These are phyloP conservation scores for Pythium pectinolyticum DNA, from an alignment of 352 stramenopile genomes.

Conservation along the genomic window DNA sequence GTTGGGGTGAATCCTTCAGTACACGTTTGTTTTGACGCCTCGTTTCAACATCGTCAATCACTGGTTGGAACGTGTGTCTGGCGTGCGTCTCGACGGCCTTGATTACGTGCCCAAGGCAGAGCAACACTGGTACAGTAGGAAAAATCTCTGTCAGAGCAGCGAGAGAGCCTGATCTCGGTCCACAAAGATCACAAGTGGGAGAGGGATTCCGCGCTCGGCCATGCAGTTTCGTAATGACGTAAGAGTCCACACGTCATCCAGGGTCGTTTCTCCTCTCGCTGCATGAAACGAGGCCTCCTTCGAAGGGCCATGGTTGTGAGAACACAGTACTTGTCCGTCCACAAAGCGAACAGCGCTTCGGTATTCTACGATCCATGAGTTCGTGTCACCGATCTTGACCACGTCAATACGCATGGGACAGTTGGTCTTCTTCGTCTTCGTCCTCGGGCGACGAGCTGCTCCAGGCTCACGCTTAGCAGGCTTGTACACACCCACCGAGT, in stretches of 20 bases:
- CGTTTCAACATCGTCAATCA: background rate
- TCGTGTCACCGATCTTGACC: no score
- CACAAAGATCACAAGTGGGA: background rate
- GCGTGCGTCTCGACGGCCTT: constrained; percentile 1
- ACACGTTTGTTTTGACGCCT: no score
- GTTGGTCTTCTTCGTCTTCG: no score
- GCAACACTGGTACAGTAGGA: background rate
- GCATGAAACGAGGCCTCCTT: no score
- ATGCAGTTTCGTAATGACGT: background rate
- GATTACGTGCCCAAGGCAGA: constrained; percentile 3
- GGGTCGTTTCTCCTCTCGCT: background rate
- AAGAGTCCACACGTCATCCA: background rate
- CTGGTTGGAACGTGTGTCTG: background rate
- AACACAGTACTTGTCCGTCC: no score
- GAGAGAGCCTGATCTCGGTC: background rate
- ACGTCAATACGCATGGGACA: no score
- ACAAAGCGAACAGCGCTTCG: no score
- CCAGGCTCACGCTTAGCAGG: no score
- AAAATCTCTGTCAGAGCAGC: background rate
- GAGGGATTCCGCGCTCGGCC: background rate
- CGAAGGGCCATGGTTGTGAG: no score
- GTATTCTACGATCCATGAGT: no score
- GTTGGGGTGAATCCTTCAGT: background rate
- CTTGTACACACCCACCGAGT: no score
- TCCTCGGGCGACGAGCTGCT: no score